phyloP scores from a whole-genome alignment of 805 yeast species.

The Torulaspora gathmanii region DNA sequence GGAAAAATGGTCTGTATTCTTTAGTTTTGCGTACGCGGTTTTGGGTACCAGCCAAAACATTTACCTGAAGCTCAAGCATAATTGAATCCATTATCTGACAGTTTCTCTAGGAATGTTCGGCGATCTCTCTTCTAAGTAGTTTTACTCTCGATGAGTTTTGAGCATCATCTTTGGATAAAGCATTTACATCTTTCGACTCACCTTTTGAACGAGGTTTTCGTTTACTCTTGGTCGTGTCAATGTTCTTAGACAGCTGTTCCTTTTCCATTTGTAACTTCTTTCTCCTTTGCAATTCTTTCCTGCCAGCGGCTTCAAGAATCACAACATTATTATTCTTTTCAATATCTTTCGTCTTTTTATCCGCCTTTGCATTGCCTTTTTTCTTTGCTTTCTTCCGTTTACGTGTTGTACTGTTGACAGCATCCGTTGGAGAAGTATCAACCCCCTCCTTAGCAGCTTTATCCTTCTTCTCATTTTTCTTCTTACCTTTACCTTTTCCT shows the following conservation, averaged over 20 bases:
- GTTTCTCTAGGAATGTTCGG: conserved; percentile 4
- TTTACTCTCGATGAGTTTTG: conserved; percentile 1
- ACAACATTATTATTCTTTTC: conserved; percentile 27
- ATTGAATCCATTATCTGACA: neutral
- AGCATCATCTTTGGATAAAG: neutral
- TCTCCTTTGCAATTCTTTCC: conserved; percentile 29
- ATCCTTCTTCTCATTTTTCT: conserved; percentile 15
- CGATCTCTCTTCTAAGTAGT: conserved; percentile 6
- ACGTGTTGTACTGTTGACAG: neutral
- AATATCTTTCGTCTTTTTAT: conserved; percentile 2
- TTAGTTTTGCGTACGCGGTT: conserved; percentile 24
- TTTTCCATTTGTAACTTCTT: conserved; percentile 20
- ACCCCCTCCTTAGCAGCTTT: conserved; percentile 5
- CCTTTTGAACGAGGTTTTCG: conserved; percentile 4
- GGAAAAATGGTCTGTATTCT: conserved; percentile 26
- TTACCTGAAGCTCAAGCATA: conserved; percentile 16
- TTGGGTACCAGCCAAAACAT: conserved; percentile 25
- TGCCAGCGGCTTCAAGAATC: conserved; percentile 33
- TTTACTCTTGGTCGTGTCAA: neutral
- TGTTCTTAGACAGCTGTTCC: conserved; percentile 12
- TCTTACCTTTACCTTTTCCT: conserved; percentile 21
- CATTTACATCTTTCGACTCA: neutral
- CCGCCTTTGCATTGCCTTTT: conserved; percentile 11
- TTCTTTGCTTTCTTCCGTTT: conserved; percentile 12
- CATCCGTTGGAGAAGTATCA: neutral